Evolutionary conservation across 495 filamentous ascomycete species (phyloP), one percentile per base, ranked within the genome.

Genomic region (Hypoxylon lienhwacheense): DNA sequence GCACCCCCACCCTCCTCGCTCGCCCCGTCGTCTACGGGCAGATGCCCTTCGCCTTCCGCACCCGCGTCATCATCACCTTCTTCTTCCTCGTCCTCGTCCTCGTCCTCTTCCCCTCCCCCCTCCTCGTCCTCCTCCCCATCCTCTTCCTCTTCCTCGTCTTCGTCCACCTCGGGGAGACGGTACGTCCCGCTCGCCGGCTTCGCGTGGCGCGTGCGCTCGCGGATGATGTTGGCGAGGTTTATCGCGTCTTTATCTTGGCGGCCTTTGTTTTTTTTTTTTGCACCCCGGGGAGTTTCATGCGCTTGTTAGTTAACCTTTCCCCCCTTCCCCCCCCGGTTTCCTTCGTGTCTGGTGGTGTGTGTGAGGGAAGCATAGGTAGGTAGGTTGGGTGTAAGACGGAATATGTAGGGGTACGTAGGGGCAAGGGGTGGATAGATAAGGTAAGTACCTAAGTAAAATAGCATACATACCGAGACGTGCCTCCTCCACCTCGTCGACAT

Each of bases 171-270:
- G 40, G 66, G 68, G 53, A 70, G 61, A 4, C 28, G 16, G 47
- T 74, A 74, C 6, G 41, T 52, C 7, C 55, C 51, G 5, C 46
- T 45, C 0, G 5, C 44, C 0, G 65, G 69, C 47, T 66, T 63
- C 0, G 64, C 66, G 26, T 67, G 67, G 10, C 70, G 45, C 10
- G 64, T 69, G n/a, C 64, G 59, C 19, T 66, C 61, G 25, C 53
- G 40, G 35, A 73, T 44, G 28, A 71, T 65, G 41, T 73, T 73
- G 12, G 61, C 61, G 15, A 63, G 33, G 40, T 73, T 63, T 20
- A 73, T 73, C 17, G 66, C 70, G 31, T 70, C 64, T n/a, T 55
- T 66, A 1, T 70, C 68, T 31, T 71, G 68, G 26, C 49, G 59
- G 12, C 33, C 66, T 71, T 42, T 31, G n/a, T n/a, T n/a, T n/a